phyloP scores from a whole-genome alignment of 2,329 filamentous ascomycete species.

The Diaporthe australafricana region DNA sequence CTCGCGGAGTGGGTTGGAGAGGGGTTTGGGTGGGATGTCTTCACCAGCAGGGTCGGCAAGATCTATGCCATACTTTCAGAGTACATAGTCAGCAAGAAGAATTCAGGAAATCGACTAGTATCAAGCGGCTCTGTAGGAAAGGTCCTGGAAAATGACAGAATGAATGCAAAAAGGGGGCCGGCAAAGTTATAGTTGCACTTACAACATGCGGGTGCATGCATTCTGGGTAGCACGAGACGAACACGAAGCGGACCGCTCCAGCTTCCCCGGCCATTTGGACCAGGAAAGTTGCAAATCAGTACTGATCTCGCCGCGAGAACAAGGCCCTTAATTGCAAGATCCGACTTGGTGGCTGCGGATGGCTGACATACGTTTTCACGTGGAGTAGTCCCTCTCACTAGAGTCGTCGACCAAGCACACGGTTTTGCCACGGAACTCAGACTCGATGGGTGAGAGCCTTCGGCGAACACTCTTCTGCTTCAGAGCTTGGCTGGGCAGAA shows the following conservation, averaged over 20 bases:
- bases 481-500: slow-evolving; percentile 78
- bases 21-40: neutral
- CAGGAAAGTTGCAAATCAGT: neutral
- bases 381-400: slow-evolving; percentile 87
- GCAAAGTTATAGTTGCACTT: neutral
- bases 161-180: neutral
- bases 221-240: slow-evolving; percentile 7
- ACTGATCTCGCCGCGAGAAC: neutral
- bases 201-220: slow-evolving; percentile 13
- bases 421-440: slow-evolving; percentile 84
- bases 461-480: slow-evolving; percentile 88
- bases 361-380: slow-evolving; percentile 86
- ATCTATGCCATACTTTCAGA: slow-evolving; percentile 5
- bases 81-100: neutral
- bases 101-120: neutral
- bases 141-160: neutral
- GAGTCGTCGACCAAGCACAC: slow-evolving; percentile 91
- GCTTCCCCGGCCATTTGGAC: slow-evolving; percentile 17
- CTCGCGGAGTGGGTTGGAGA: neutral
- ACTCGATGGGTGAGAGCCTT: slow-evolving; percentile 88
- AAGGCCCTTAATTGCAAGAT: neutral
- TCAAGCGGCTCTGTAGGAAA: neutral
- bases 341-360: slow-evolving; percentile 49
- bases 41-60: slow-evolving; percentile 8
- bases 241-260: neutral